A percentile compares a stretch with the other conserved stretches of the same genome.
phyloP scores from a whole-genome alignment of 352 stramenopile genomes.

The Sclerospora graminicola region DNA sequence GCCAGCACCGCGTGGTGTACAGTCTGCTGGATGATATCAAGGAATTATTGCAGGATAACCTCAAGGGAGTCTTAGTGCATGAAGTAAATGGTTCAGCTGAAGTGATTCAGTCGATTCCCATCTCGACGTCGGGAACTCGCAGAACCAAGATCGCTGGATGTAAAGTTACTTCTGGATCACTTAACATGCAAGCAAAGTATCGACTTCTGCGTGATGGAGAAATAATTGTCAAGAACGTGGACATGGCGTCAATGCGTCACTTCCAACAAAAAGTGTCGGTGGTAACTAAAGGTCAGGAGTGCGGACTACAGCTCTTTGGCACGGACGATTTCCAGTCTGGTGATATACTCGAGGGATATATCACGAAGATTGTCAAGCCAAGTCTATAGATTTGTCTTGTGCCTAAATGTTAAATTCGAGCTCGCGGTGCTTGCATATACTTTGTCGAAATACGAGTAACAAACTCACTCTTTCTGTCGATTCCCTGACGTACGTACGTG shows the following conservation, averaged over 20 bases:
- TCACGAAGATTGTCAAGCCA: constrained; percentile 60
- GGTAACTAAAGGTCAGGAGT: constrained; percentile 94
- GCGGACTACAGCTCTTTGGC: constrained; percentile 93
- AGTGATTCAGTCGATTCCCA: constrained; percentile 78
- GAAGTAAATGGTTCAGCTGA: constrained; percentile 66
- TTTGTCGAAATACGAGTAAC: neutral
- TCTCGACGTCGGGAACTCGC: constrained; percentile 57
- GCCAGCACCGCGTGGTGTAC: constrained; percentile 81
- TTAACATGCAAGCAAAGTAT: constrained; percentile 84
- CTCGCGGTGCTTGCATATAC: neutral
- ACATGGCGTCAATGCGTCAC: constrained; percentile 79
- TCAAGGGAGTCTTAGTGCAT: constrained; percentile 48
- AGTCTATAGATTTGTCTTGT: constrained; percentile 25
- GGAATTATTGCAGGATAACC: constrained; percentile 57
- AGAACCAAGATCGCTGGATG: constrained; percentile 95
- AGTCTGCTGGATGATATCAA: constrained; percentile 84
- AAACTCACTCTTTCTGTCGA: no score
- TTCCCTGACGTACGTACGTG: no score
- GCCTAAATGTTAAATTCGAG: no score
- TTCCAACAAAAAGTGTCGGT: constrained; percentile 90
- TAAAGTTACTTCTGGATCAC: constrained; percentile 89
- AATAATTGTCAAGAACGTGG: constrained; percentile 77
- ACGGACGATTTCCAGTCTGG: constrained; percentile 88
- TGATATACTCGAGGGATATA: constrained; percentile 92
- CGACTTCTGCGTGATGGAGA: constrained; percentile 87